Percentiles rank a stretch among this genome's conserved stretches.
These are phyloP conservation scores for Gossypium australe DNA, from an alignment of 345 rosid genomes.

Conservation along the genomic window DNA sequence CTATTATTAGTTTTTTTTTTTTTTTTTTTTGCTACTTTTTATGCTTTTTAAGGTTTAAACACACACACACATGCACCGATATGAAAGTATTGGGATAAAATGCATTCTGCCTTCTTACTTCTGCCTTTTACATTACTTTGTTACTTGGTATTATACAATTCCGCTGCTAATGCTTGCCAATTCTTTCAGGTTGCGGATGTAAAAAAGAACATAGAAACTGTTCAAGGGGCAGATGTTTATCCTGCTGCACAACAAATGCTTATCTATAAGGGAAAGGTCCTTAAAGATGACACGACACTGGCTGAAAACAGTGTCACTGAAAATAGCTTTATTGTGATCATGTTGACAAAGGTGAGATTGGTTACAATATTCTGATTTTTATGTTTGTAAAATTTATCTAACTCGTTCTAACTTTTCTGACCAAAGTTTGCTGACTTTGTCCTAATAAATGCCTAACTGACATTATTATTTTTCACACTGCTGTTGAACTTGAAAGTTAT, in stretches of 20 bases:
- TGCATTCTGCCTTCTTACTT: background rate
- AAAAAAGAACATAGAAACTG: constrained; percentile 64
- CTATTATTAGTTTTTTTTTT: background rate
- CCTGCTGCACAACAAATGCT: constrained; percentile 79
- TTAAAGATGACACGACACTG: constrained; percentile 68
- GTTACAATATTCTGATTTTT: background rate
- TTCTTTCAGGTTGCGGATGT: constrained; percentile 59
- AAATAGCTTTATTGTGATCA: constrained; percentile 71
- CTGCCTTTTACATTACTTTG: background rate
- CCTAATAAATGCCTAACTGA: constrained; percentile 1
- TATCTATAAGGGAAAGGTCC: constrained; percentile 81
- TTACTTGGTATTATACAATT: background rate
- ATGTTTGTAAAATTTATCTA: background rate
- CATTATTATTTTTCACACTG: background rate
- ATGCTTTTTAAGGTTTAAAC: no score
- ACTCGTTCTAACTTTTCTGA: background rate
- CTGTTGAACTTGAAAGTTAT: background rate
- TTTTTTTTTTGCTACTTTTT: background rate
- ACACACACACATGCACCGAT: no score
- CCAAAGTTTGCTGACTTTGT: background rate
- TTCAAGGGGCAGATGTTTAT: constrained; percentile 57
- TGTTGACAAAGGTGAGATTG: constrained; percentile 63
- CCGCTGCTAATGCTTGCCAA: background rate
- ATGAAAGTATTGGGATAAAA: background rate
- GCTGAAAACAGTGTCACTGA: constrained; percentile 70